These are phyloP conservation scores for Neoascochyta sp. DNA, from an alignment of 2,329 filamentous ascomycete genomes.

Conservation along the genomic window DNA sequence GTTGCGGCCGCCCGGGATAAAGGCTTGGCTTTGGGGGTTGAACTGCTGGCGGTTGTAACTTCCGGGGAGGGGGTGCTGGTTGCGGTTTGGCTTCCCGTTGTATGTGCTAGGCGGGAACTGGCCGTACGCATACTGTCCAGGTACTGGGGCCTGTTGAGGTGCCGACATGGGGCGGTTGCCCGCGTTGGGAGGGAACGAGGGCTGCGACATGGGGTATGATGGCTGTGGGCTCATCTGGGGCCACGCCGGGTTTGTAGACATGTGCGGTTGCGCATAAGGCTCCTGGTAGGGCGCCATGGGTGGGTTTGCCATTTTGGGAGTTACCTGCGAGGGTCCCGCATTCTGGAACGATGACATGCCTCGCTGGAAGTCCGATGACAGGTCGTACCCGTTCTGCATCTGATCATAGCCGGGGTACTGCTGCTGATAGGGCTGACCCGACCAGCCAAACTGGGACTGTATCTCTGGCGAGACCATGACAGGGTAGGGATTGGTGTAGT, in stretches of 20 bases:
- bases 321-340: conserved; percentile 32
- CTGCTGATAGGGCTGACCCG: conserved; percentile 28
- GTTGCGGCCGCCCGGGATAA: conserved; percentile 63
- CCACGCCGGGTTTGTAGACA: conserved; percentile 32
- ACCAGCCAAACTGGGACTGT: conserved; percentile 36
- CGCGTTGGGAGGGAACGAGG: conserved; percentile 23
- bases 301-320: conserved; percentile 38
- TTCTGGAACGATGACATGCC: conserved; percentile 45
- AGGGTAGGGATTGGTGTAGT: conserved; percentile 33
- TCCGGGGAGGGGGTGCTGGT: conserved; percentile 79
- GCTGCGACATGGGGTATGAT: conserved; percentile 24
- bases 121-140: conserved; percentile 65
- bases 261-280: conserved; percentile 26
- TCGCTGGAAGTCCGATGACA: conserved; percentile 46
- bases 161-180: conserved; percentile 37
- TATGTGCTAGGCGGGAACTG: conserved; percentile 67
- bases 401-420: conserved; percentile 27
- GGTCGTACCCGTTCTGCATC: conserved; percentile 41
- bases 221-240: conserved; percentile 30
- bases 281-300: conserved; percentile 35
- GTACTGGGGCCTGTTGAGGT: conserved; percentile 35
- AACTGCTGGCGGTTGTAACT: conserved; percentile 83
- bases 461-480: conserved; percentile 37
- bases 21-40: conserved; percentile 91
- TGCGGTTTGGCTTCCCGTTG: conserved; percentile 59